Evolutionary conservation across 169 alveolate genomes (phyloP).

Genomic region (Plasmodium reichenowi): DNA sequence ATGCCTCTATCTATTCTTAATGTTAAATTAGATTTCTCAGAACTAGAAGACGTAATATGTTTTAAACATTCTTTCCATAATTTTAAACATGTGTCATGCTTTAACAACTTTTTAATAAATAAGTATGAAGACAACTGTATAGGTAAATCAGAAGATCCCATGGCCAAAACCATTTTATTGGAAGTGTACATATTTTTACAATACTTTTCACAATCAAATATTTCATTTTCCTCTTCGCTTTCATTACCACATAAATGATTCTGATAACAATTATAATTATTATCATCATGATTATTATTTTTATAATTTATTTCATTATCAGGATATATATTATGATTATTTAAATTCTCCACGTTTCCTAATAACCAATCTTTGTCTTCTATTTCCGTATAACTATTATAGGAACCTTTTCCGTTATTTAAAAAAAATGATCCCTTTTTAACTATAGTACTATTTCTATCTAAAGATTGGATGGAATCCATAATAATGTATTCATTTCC

Average conservation of each 20-base stretch:
- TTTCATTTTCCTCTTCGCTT: slow-evolving; percentile 25
- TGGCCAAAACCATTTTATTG: slow-evolving; percentile 79
- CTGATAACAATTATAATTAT: not conserved
- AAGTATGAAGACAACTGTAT: slow-evolving; percentile 77
- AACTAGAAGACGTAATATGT: slow-evolving; percentile 68
- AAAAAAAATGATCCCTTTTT: too few relatives aligned
- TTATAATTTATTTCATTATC: slow-evolving; percentile 1
- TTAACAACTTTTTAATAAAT: slow-evolving; percentile 76
- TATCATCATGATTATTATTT: not conserved
- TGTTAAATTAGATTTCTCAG: slow-evolving; percentile 78
- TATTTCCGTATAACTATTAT: too few relatives aligned
- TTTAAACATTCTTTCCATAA: slow-evolving; percentile 80
- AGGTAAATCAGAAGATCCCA: slow-evolving; percentile 84
- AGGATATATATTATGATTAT: not conserved
- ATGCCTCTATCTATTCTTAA: slow-evolving; percentile 83
- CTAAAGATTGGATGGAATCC: too few relatives aligned
- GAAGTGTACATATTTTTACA: slow-evolving; percentile 56
- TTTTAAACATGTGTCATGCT: slow-evolving; percentile 49
- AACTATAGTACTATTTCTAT: too few relatives aligned
- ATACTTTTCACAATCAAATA: slow-evolving; percentile 15
- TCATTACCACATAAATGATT: slow-evolving; percentile 5
- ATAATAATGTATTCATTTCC: too few relatives aligned
- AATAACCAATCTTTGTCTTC: not conserved
- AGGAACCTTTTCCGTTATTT: too few relatives aligned
- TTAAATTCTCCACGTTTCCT: not conserved